Base-by-base conservation (phyloP, 305 asterid species). In the Fraxinus xanthoxyloides region DNA sequence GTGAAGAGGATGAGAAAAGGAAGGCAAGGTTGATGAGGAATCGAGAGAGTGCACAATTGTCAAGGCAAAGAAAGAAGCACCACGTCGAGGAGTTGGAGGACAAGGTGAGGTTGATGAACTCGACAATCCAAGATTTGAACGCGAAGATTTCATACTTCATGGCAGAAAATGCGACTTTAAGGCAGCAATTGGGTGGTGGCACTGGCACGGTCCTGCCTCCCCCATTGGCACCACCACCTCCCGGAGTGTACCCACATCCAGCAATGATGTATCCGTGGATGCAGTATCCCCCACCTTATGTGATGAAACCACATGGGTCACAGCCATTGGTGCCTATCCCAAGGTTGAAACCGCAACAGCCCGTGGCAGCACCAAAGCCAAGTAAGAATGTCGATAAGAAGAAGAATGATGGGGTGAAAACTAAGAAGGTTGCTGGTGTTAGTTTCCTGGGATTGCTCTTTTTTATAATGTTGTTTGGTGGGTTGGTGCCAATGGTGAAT, bases 321-420 rank as follows among this genome's bases (percentile, higher is more conserved):
- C 98, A 94, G 77, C 99, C 98, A 2, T 81, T 96, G 89, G 96
- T 95, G 75, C 98, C 99, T 4, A 95, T 95, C 82, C 99, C 99
- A 0, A 92, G 93, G 93, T 86, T 96, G 91, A 94, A 91, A 82
- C 89, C 93, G 1, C 97, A 91, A 77, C 93, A 88, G 70, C 86
- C 85, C 63, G 84, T 82, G 10, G 87, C 92, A 8, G 85, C 93
- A 1, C 89, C 90, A 7, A 96, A 90, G 86, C 67, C 67, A 9
- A 91, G 81, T 81, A 94, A 90, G 91, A 95, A 92, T 87, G 81
- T 48, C 3, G 97, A 90, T 51, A 84, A 82, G 85, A 94, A 91
- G 92, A 95, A 92, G 86, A 89, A 54, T 10, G 97, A 95, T 82
- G 94, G 88, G 59, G 83, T 88, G 24, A 92, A 92, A 79, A 93